These are phyloP conservation scores for Kokia cookei DNA, from an alignment of 441 rosid genomes.

Conservation along the genomic window DNA sequence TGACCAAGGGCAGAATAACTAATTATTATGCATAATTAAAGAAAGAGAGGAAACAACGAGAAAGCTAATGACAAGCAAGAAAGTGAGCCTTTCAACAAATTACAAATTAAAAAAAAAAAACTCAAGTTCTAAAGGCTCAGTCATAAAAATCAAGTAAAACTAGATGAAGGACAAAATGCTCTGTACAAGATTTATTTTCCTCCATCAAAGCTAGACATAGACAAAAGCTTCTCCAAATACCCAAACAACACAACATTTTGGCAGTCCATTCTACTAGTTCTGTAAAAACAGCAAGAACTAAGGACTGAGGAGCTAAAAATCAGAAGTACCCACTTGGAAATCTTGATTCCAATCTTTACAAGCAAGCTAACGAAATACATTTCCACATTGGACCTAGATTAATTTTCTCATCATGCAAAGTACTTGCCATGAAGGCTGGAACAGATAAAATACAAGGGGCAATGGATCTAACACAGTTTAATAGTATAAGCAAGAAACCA, in stretches of 20 bases:
- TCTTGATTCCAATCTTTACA: slow-evolving; percentile 9
- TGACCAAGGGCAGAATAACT: not conserved
- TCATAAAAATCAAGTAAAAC: not conserved
- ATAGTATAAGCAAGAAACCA: not conserved
- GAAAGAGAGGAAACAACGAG: not conserved
- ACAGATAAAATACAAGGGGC: not conserved
- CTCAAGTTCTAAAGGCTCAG: not conserved
- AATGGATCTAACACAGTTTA: not conserved
- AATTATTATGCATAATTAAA: not conserved
- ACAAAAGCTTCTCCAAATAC: not conserved
- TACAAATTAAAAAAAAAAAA: not conserved
- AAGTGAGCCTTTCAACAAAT: not conserved
- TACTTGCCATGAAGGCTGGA: not conserved
- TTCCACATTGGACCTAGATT: not conserved
- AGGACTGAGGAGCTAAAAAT: not conserved
- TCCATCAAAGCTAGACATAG: not conserved
- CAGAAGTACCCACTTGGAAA: slow-evolving; percentile 3
- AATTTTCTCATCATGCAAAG: not conserved
- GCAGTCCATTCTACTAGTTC: not conserved
- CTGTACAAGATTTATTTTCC: not conserved
- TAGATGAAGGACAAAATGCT: not conserved
- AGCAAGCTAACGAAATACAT: slow-evolving; percentile 6
- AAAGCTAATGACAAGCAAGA: not conserved
- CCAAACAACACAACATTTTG: not conserved
- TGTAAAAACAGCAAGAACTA: not conserved